Conservation (phyloP, 495 filamentous ascomycete genomes). For the Jackrogersella minutella region DNA sequence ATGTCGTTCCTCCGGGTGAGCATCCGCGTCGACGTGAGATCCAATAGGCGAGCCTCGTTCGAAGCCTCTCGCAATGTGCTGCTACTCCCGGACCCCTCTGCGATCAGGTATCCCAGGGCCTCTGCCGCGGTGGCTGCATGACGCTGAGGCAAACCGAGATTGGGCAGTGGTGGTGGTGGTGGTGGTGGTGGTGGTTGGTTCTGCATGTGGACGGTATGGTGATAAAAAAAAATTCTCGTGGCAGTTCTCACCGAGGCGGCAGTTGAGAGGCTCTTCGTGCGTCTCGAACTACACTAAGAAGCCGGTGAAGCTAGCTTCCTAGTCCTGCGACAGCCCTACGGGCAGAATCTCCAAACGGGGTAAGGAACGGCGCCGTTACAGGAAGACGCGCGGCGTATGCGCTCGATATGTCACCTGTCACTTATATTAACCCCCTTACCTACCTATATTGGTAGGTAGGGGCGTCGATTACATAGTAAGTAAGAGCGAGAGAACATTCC, state of each 20-base stretch:
- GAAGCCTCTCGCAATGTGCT: background rate
- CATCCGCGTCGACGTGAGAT: no score
- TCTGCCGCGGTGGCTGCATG: background rate
- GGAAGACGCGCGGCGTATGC: slow-evolving; percentile 34
- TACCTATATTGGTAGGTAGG: slow-evolving; percentile 36
- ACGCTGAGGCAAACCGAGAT: slow-evolving; percentile 18
- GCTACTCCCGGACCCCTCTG: slow-evolving; percentile 10
- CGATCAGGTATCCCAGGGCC: no score
- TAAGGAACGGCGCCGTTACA: slow-evolving; percentile 29
- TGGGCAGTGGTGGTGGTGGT: no score
- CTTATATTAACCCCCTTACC: slow-evolving; percentile 23
- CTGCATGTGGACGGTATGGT: background rate
- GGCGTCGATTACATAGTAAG: slow-evolving; percentile 37
- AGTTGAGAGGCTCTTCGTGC: slow-evolving; percentile 22
- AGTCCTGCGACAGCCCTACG: slow-evolving; percentile 37
- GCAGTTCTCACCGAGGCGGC: slow-evolving; percentile 24
- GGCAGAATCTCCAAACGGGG: slow-evolving; percentile 30
- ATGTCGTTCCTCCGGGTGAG: slow-evolving; percentile 4
- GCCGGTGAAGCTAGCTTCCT: slow-evolving; percentile 23
- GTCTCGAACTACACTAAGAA: background rate
- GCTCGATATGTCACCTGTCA: slow-evolving; percentile 36
- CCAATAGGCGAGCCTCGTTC: no score
- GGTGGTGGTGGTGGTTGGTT: background rate
- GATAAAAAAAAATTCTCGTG: background rate
- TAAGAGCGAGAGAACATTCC: slow-evolving; percentile 4